Evolutionary conservation across 1,284 basidiomycete species (phyloP), one percentile per base, ranked within the genome.

Genomic region (Salmacisia buchloeana): DNA sequence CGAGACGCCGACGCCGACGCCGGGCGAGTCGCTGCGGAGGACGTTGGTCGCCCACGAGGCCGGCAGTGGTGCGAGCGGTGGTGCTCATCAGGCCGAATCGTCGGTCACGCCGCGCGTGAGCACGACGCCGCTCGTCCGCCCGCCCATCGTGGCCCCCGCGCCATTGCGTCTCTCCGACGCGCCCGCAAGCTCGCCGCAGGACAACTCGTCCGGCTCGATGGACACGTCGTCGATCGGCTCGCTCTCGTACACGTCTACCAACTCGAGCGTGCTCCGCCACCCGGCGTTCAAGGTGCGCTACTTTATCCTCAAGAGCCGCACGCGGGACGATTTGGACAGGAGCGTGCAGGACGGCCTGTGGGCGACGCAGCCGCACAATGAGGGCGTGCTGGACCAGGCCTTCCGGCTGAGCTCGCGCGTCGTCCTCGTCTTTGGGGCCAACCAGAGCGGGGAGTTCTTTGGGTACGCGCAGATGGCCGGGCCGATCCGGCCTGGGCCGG

Each of bases 351-450:
- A 85, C 7, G 88, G 90, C 0, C 69, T 89, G 0, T 97, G 94
- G 94, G 88, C 89, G 36, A 97, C 94, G 0, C 94, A 97, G 80
- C 85, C 85, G 64, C 94, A 97, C 81, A 97, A 97, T 74, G 93
- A 97, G 80, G 71, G 73, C 13, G 78, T 82, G 1, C 72, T 82
- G 31, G 92, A 97, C 72, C 91, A 92, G 79, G 93, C 94, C 0
- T 97, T 85, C 80, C 86, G 92, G 38, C 94, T 91, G 6, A 90
- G 89, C 70, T 85, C 86, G 72, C 87, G 91, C 18, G 93, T 96
- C 3, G 89, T 85, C 73, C 85, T 97, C 49, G 88, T 97, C 69
- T 96, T 96, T 74, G 86, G 92, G 46, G 93, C 91, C 29, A 97
- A 97, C 81, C 90, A 89, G 79, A 91, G 90, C 59, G 89, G 91